These are phyloP conservation scores for Amauroascus verrucosus DNA, from an alignment of 2,329 filamentous ascomycete species.

Conservation along the genomic window DNA sequence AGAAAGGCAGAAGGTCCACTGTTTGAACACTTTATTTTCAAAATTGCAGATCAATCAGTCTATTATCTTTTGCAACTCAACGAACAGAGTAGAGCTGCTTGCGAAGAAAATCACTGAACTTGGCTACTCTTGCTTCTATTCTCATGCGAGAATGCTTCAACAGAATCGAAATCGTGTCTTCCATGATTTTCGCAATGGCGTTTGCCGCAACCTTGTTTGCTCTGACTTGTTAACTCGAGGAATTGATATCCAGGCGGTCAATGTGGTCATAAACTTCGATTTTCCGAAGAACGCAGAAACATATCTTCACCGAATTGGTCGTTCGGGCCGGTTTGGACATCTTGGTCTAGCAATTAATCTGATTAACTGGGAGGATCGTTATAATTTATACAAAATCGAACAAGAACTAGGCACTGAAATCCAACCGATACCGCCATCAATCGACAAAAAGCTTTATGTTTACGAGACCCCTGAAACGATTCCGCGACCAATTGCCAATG, in stretches of 20 bases:
- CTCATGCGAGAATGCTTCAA: slow-evolving; percentile 95
- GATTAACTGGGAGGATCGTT: slow-evolving; percentile 98
- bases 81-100: slow-evolving; percentile 90
- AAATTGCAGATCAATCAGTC: slow-evolving; percentile 99
- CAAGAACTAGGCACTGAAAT: slow-evolving; percentile 96
- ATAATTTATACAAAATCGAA: slow-evolving; percentile 98
- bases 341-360: slow-evolving; percentile 95
- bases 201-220: slow-evolving; percentile 95
- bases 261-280: slow-evolving; percentile 99
- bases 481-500: slow-evolving; percentile 63
- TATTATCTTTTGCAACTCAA: slow-evolving; percentile 99
- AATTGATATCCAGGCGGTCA: slow-evolving; percentile 98
- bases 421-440: slow-evolving; percentile 82
- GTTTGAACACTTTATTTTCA: slow-evolving; percentile 95
- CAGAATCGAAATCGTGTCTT: slow-evolving; percentile 93
- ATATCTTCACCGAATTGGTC: slow-evolving; percentile 94
- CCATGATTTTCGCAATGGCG: slow-evolving; percentile 96
- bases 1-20: slow-evolving; percentile 98
- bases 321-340: slow-evolving; percentile 93
- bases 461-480: slow-evolving; percentile 95
- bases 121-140: slow-evolving; percentile 99
- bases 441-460: slow-evolving; percentile 96
- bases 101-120: slow-evolving; percentile 99
- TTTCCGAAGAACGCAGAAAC: slow-evolving; percentile 99
- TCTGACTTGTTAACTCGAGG: slow-evolving; percentile 94